A percentile compares a stretch with the other conserved stretches of the same genome.
phyloP scores from a whole-genome alignment of 2,329 filamentous ascomycete genomes.

The Calonectria pseudoreteaudii region DNA sequence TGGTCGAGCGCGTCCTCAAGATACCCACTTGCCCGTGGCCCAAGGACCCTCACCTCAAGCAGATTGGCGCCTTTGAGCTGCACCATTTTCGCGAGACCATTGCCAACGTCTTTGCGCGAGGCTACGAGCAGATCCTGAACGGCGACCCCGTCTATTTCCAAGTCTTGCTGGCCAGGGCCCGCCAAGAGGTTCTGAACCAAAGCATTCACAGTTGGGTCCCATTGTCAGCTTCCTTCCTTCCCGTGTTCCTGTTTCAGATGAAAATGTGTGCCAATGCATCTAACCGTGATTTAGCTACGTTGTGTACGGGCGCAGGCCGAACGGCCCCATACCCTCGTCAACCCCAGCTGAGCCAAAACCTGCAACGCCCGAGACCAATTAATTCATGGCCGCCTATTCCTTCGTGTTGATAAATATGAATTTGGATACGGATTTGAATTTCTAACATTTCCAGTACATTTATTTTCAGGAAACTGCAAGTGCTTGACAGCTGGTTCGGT shows the following conservation, averaged over 20 bases:
- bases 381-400: background rate
- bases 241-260: background rate
- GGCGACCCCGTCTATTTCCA: conserved; percentile 39
- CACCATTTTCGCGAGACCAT: conserved; percentile 40
- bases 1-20: conserved; percentile 43
- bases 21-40: conserved; percentile 48
- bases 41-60: conserved; percentile 43
- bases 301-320: conserved; percentile 27
- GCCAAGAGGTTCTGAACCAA: conserved; percentile 34
- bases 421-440: background rate
- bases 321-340: background rate
- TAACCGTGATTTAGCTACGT: conserved; percentile 16
- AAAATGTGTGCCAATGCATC: no score
- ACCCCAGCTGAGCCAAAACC: background rate
- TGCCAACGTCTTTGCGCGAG: conserved; percentile 35
- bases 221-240: conserved; percentile 36
- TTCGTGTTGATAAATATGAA: background rate
- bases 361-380: background rate
- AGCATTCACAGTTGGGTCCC: conserved; percentile 42
- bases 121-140: conserved; percentile 37
- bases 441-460: background rate
- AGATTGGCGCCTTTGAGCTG: conserved; percentile 43
- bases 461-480: background rate
- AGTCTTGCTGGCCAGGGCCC: conserved; percentile 34
- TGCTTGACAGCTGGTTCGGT: background rate